Percentiles rank a stretch among this genome's conserved stretches.
These are phyloP conservation scores for Tuctoria greenei DNA, from an alignment of 176 grass and related monocot genomes.

Conservation along the genomic window DNA sequence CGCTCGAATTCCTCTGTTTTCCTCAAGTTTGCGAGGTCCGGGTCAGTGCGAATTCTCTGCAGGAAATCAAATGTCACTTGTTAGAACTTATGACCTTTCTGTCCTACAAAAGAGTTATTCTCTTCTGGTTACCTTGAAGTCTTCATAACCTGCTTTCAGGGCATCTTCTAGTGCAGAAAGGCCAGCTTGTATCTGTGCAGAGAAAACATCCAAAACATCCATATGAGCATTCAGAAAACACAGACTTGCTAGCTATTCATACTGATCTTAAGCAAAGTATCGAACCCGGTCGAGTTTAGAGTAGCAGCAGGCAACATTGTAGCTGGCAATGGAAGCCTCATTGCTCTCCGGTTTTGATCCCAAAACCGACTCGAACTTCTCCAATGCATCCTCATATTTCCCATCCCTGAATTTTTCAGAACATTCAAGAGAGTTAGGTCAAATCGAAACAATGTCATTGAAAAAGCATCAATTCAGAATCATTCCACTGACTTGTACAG, in stretches of 20 bases:
- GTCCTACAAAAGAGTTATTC: background rate
- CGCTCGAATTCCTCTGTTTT: slow-evolving; percentile 53
- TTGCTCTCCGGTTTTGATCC: slow-evolving; percentile 71
- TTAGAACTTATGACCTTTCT: background rate
- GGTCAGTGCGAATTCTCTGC: slow-evolving; percentile 74
- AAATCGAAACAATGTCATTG: slow-evolving; percentile 11
- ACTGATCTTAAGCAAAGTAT: background rate
- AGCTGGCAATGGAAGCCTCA: slow-evolving; percentile 75
- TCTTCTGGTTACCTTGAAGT: slow-evolving; percentile 70
- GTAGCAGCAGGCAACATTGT: slow-evolving; percentile 96
- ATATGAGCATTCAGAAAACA: slow-evolving; percentile 23
- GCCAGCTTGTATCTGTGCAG: slow-evolving; percentile 64
- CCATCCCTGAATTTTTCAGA: slow-evolving; percentile 28
- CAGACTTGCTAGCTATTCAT: background rate
- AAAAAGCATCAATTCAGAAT: background rate
- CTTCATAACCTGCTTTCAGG: slow-evolving; percentile 77
- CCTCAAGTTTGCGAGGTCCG: slow-evolving; percentile 73
- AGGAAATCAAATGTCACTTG: slow-evolving; percentile 29
- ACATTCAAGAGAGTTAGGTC: background rate
- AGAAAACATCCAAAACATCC: background rate
- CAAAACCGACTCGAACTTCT: slow-evolving; percentile 90
- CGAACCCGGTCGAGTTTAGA: slow-evolving; percentile 86
- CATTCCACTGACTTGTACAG: slow-evolving; percentile 81
- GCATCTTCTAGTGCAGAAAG: slow-evolving; percentile 91
- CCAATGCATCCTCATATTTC: slow-evolving; percentile 87